Evolutionary conservation across 2,329 filamentous ascomycete species (phyloP).

Genomic region (Aspergillus proliferans): DNA sequence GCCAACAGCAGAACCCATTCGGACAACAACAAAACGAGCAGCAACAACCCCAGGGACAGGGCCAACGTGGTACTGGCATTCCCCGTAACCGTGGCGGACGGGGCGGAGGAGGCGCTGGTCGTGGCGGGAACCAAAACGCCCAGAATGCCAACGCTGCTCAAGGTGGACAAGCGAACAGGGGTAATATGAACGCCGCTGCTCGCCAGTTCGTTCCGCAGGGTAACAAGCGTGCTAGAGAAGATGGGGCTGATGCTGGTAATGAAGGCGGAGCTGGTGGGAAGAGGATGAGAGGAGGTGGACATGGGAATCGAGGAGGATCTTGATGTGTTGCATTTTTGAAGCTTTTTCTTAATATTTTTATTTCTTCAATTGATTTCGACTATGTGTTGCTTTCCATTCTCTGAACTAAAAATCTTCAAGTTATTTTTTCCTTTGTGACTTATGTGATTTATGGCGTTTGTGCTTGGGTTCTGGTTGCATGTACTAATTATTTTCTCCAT

Average conservation of each 20-base stretch:
- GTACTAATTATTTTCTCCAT: conserved; percentile 1
- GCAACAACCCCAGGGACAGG: conserved; percentile 24
- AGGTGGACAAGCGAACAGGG: conserved; percentile 25
- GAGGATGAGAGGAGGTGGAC: conserved; percentile 41
- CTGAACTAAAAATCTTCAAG: conserved; percentile 1
- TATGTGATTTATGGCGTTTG: not conserved
- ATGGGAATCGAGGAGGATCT: conserved; percentile 23
- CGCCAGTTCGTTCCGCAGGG: conserved; percentile 53
- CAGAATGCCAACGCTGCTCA: conserved; percentile 32
- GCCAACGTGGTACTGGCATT: conserved; percentile 32
- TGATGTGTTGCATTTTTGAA: conserved; percentile 9
- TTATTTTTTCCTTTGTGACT: conserved; percentile 6
- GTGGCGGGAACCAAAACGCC: conserved; percentile 37
- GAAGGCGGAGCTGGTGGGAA: conserved; percentile 40
- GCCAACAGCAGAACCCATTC: conserved; percentile 27
- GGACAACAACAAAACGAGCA: conserved; percentile 17
- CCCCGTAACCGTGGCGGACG: conserved; percentile 43
- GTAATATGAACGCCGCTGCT: conserved; percentile 45
- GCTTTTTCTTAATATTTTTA: conserved; percentile 9
- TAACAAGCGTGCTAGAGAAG: conserved; percentile 52
- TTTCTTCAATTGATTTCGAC: conserved; percentile 5
- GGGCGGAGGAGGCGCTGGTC: conserved; percentile 21
- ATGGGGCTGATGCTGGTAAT: conserved; percentile 34
- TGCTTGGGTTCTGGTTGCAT: not conserved
- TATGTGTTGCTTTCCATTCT: not conserved